Base-by-base conservation (phyloP, 2,329 filamentous ascomycete species). In the Pseudocercospora pini-densiflorae region DNA sequence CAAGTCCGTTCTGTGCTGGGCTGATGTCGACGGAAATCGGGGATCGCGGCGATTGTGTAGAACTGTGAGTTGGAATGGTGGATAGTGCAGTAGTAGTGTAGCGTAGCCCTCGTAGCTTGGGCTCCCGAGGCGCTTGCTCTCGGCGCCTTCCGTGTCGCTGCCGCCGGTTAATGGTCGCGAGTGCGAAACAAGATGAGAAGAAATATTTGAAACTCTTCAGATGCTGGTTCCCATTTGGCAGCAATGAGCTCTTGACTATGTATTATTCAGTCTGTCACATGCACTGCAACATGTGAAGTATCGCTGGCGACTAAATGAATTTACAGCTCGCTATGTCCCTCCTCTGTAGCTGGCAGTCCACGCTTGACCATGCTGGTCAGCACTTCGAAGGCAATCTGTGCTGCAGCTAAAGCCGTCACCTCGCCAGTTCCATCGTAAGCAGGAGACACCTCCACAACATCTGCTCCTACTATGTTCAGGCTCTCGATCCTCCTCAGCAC, bases 381-480 rank as follows among this genome's bases (percentile, higher is more conserved):
- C 19, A 97, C 85, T 82, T 97, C 93, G 77, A 90, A 97, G 0
- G 88, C 92, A 43, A 96, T 87, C 84, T 97, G 93, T 51, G 92
- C 92, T 2, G 88, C 93, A n/a, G 92, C 92, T 70, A 97, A 79
- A 14, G 92, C 91, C 47, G 93, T 97, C 75, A 89, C 90, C 81
- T 97, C 93, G 1, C 89, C 92, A 6, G 82, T 82, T 12, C 90
- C 90, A 82, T 97, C 92, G 76, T 96, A 97, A 14, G 91, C 91
- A 0, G 93, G 93, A 51, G 90, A 88, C 9, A 96, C 92, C 83
- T 97, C 94, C 5, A 97, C 94, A 58, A 97, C 87, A 79, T 97
- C 94, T 0, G 93, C 94, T 1, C 93, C 94, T 27, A 55, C 3
- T 16, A 97, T 81, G 76, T 97, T 97, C 77, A 97, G 78, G 0